Conservation (phyloP, 495 filamentous ascomycete genomes). For the Amorphotheca resinae region DNA sequence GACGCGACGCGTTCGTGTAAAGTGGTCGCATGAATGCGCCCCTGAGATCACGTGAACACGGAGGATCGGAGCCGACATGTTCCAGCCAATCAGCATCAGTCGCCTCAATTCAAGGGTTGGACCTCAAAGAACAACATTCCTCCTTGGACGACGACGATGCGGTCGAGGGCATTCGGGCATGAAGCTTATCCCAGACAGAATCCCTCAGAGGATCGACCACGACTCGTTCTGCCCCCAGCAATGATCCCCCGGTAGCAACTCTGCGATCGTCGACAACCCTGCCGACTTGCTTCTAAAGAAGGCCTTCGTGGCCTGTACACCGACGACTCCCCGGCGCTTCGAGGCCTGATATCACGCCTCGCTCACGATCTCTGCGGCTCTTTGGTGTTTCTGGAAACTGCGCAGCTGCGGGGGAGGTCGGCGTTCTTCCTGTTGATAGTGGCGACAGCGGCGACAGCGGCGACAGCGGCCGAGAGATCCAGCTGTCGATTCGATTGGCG, state of each 20-base stretch:
- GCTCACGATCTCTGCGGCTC: not conserved
- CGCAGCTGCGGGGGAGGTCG: slow-evolving; percentile 10
- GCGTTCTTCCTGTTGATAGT: not conserved
- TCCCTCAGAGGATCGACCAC: not conserved
- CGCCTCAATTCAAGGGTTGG: slow-evolving; percentile 4
- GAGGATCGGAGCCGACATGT: not conserved
- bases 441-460: no score
- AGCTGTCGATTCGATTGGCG: no score
- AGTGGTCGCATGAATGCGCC: slow-evolving; percentile 26
- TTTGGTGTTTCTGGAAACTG: not conserved
- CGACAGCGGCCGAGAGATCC: no score
- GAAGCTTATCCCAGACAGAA: no score
- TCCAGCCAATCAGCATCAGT: not conserved
- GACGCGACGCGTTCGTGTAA: slow-evolving; percentile 32
- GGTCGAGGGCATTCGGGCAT: no score
- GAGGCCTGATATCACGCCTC: not conserved
- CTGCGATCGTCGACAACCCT: slow-evolving; percentile 7
- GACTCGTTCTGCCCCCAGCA: slow-evolving; percentile 4
- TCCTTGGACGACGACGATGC: no score
- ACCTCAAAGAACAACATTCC: no score
- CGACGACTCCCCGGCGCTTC: not conserved
- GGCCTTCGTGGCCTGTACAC: slow-evolving; percentile 12
- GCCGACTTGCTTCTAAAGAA: slow-evolving; percentile 16
- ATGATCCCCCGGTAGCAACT: slow-evolving; percentile 20
- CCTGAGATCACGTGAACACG: not conserved